Percentiles rank a stretch among this genome's conserved stretches.
These are phyloP conservation scores for Vigna angularis DNA, from an alignment of 306 rosid species.

Conservation along the genomic window DNA sequence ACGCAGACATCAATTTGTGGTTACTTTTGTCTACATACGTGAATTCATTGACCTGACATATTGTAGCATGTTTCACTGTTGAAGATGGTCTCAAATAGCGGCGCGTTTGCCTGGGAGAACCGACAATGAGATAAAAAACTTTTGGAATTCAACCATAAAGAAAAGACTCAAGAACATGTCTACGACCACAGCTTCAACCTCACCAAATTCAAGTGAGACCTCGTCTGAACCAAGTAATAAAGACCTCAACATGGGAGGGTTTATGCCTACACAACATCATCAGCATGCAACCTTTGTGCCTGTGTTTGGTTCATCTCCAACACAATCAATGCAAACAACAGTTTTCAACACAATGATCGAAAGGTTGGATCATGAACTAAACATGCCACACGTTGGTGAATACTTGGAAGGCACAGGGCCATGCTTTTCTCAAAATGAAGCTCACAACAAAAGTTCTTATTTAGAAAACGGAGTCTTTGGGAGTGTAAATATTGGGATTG, in stretches of 20 bases:
- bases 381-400: slow-evolving; percentile 44
- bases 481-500: slow-evolving; percentile 51
- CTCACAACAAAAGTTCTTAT: slow-evolving; percentile 35
- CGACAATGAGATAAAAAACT: slow-evolving; percentile 92
- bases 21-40: background rate
- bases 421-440: slow-evolving; percentile 53
- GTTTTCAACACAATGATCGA: slow-evolving; percentile 58
- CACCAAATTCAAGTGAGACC: slow-evolving; percentile 75
- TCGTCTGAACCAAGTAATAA: slow-evolving; percentile 51
- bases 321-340: slow-evolving; percentile 44
- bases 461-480: slow-evolving; percentile 52
- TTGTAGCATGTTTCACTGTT: slow-evolving; percentile 17
- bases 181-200: slow-evolving; percentile 41
- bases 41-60: slow-evolving; percentile 38
- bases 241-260: slow-evolving; percentile 49
- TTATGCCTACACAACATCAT: slow-evolving; percentile 35
- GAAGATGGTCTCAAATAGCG: slow-evolving; percentile 98
- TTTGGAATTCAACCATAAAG: slow-evolving; percentile 97
- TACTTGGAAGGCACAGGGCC: slow-evolving; percentile 45
- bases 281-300: slow-evolving; percentile 52
- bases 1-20: background rate
- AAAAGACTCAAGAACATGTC: slow-evolving; percentile 81
- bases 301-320: slow-evolving; percentile 54
- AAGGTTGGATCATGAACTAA: slow-evolving; percentile 51
- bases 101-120: slow-evolving; percentile 93